Evolutionary conservation across 192 early-diverging fungal species (phyloP), one percentile per base, ranked within the genome.

Genomic region (Cladochytrium replicatum): DNA sequence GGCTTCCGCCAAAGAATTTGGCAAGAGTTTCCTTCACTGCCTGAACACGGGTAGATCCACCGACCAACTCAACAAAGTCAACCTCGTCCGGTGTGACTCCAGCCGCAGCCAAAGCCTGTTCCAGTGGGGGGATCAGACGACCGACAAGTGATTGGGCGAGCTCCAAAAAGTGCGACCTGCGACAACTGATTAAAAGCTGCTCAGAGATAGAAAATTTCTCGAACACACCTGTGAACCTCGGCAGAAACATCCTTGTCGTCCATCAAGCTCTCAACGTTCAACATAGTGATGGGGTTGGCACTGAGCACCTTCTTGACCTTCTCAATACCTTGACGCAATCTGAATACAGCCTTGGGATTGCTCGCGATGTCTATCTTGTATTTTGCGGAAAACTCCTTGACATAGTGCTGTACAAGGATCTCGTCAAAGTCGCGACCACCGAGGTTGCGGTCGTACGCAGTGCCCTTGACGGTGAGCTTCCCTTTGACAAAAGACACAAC

Each of bases 401-500:
- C 80, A 44, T 87, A 87, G 66, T 93, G 82, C 44, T 94, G 76
- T 29, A 81, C 75, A 43, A 98, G 77, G 29, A 88, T 80, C 61
- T 87, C 70, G 69, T 98, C 94, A 70, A 95, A 89, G 71, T 89
- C 82, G 62, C 94, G 88, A 24, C 94, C 94, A 63, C 94, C 94
- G 54, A 95, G 83, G 73, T 87, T 79, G 47, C 86, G 83, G 69
- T 98, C 91, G 65, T 81, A 96, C 3, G 92, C 88, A 41, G 85
- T 85, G 41, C 84, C 81, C 67, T 84, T 86, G 64, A 98, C 84
- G 45, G 77, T 78, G 60, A 98, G 78, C 75, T 98, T 88, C 50
- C 94, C 94, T 78, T 96, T 95, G 57, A 91, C 69, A 72, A 90
- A 96, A 2, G 88, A 79, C 6, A 92, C 94, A 25, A 94, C 77